Conservation (phyloP, 2,329 filamentous ascomycete genomes). For the Fusarium acutatum region DNA sequence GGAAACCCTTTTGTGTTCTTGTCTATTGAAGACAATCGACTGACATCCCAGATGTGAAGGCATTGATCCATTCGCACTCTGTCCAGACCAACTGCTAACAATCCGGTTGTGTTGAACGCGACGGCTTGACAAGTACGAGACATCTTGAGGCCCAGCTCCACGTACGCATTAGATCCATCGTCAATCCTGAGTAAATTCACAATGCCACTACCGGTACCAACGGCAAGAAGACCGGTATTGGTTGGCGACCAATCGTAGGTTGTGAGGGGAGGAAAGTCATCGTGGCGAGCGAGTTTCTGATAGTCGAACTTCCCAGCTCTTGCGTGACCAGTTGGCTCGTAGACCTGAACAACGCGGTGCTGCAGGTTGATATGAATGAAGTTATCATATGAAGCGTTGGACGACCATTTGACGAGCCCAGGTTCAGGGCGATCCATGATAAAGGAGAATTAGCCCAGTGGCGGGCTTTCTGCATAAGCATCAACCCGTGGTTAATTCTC, state of each 20-base stretch:
- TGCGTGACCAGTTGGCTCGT: conserved; percentile 68
- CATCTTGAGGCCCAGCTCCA: conserved; percentile 76
- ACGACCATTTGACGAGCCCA: conserved; percentile 73
- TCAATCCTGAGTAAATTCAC: conserved; percentile 79
- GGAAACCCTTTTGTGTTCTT: conserved; percentile 60
- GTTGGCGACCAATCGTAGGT: conserved; percentile 74
- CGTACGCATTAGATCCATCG: conserved; percentile 70
- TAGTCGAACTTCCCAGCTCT: conserved; percentile 66
- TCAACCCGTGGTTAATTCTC: background rate
- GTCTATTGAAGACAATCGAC: conserved; percentile 63
- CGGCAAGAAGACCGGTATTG: conserved; percentile 72
- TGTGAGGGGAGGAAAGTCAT: conserved; percentile 70
- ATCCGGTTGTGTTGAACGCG: conserved; percentile 76
- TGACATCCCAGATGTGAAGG: conserved; percentile 84
- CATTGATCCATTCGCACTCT: conserved; percentile 83
- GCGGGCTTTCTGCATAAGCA: background rate
- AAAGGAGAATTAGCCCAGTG: conserved; percentile 5
- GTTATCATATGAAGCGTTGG: conserved; percentile 64
- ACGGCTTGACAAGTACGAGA: conserved; percentile 83
- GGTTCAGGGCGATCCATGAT: conserved; percentile 68
- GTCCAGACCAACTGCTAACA: conserved; percentile 81
- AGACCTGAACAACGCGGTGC: conserved; percentile 69
- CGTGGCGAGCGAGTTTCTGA: conserved; percentile 64
- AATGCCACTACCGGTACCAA: conserved; percentile 79
- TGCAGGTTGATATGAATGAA: conserved; percentile 73